Evolutionary conservation across 179 eudicot genomes (phyloP).

Genomic region (Silene coronaria): DNA sequence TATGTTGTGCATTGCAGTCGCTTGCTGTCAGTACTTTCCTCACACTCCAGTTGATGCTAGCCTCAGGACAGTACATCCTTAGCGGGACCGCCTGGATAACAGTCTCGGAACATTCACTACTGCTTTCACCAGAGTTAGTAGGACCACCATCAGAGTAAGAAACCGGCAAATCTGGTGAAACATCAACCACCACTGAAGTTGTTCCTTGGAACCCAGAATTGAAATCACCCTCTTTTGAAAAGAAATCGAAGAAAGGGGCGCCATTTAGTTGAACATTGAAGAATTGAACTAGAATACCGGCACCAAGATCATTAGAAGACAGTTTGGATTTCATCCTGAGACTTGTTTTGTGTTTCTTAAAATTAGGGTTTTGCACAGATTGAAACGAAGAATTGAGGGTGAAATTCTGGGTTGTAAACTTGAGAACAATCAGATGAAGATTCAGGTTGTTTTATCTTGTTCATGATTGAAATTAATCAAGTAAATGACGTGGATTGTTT

Average conservation of each 20-base stretch:
- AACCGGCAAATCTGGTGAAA: not conserved
- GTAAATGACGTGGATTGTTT: too few relatives aligned
- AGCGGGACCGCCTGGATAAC: not conserved
- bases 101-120: not conserved
- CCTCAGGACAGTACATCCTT: not conserved
- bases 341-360: not conserved
- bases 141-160: not conserved
- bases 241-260: conserved; percentile 3
- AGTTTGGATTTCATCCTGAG: not conserved
- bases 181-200: not conserved
- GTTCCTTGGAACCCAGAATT: not conserved
- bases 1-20: not conserved
- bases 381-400: not conserved
- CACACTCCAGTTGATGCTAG: not conserved
- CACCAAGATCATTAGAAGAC: not conserved
- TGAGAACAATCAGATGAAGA: not conserved
- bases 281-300: not conserved
- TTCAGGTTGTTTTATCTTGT: not conserved
- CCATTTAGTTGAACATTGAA: not conserved
- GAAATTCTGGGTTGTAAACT: not conserved
- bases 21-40: not conserved
- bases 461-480: not conserved
- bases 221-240: not conserved
- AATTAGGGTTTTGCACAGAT: not conserved
- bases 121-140: not conserved